Base-by-base conservation (phyloP, 306 rosid genomes). In the Cucumis hystrix region DNA sequence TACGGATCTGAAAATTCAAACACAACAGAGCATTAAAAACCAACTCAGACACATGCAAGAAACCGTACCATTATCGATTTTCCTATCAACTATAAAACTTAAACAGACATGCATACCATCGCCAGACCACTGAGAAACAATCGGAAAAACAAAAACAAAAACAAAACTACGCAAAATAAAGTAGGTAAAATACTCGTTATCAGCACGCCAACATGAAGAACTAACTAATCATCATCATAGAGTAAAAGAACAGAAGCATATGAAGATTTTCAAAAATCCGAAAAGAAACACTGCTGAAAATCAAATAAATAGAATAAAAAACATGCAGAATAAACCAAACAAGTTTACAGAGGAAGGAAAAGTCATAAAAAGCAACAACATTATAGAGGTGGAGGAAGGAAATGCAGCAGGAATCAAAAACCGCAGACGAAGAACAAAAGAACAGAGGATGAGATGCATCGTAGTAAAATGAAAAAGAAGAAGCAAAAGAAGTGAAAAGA, bases 1-100 rank as follows among this genome's bases (percentile, higher is more conserved):
- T 96, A 96, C 4, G 98, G 99, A 88, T 96, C 99, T 96, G 83
- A 79, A 84, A 66, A 39, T 47, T 63, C 56, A 76, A 61, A 43
- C 58, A 18, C 43, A 61, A 43, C 56, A 67, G 15, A 65, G 25
- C 49, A 54, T 14, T 37, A 28, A 75, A 6, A 14, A 54, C 17
- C 40, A 21, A 54, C 41, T 20, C 21, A 52, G 20, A 63, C 23
- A 16, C 13, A 28, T 25, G 13, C 14, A 47, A 70, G n/a, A 7
- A 71, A 17, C 1, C n/a, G 59, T 14, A 47, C 55, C 41, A 43
- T 14, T 23, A 70, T 3, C 39, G 35, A 3, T 16, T 51, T 1
- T 49, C 40, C 2, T 28, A 16, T 71, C 25, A 28, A 51, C 60
- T 14, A 25, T 21, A 14, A 70, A 47, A 49, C 16, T 28, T 7